Evolutionary conservation across 1,284 basidiomycete genomes (phyloP), one percentile per base, ranked within the genome.

Genomic region (Trichosporon sp.): DNA sequence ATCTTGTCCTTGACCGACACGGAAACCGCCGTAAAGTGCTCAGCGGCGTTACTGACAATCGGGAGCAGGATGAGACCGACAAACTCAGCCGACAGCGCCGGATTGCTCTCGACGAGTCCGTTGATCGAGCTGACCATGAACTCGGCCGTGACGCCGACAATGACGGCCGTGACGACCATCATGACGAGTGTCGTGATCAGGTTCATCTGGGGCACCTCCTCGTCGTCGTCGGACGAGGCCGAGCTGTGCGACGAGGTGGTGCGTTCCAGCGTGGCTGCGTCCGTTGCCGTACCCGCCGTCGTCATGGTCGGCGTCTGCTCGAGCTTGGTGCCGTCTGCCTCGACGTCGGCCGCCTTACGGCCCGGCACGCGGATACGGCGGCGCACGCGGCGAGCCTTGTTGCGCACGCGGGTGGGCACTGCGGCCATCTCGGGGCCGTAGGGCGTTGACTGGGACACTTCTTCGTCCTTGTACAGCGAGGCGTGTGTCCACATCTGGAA

Each of bases 1-100:
- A 83, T 74, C 70, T 84, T 83, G 70, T 83, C 82, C 81, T 94
- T 92, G 67, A 92, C 87, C 0, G 92, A 91, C 6, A 93, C 91
- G 3, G 88, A 89, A 60, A 95, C 89, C 40, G 92, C 91, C 6
- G 92, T 95, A 58, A 88, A 88, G 74, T 93, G 92, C 76, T 95
- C 93, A 1, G 77, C 78, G 19, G 79, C 76, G 66, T 78, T 77
- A 32, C 77, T 77, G 52, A 78, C 75, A 16, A 67, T 65, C 16
- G 63, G 63, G n/a, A 65, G 60, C 25, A 64, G 58, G 52, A 61
- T 61, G 44, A 95, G 79, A 27, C 89, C 91, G 61, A 95, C 86
- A 78, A 92, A 95, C 77, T 91, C 89, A 11, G 76, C 83, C 85
- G 72, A 92, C 85, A 64, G 62, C 10, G 13, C 65, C 3, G 86